Evolutionary conservation across 2,329 filamentous ascomycete species (phyloP), one percentile per base, ranked within the genome.

Genomic region (Fusarium nematophilum): DNA sequence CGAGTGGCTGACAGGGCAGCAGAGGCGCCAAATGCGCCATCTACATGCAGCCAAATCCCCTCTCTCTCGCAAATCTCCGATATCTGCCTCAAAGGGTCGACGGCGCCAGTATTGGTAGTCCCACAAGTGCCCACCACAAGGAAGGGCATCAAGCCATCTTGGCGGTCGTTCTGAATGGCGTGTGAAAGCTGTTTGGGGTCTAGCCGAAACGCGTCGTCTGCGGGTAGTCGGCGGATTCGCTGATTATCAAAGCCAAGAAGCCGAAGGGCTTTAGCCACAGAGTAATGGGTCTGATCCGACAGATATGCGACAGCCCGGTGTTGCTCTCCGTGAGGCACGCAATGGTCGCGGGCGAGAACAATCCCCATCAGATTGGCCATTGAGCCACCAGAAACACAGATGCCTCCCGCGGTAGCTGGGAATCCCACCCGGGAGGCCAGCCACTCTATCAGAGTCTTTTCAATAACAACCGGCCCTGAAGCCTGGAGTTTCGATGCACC

Each of bases 351-450:
- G 1, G 68, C 63, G 2, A 66, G 34, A 3, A 67, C 52, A 13
- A 70, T 58, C 1, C 56, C 68, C 48, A 65, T 62, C 26, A 70
- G 14, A 33, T 70, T 70, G 15, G 63, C 68, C 54, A 70, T 67
- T n/a, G 64, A 66, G 5, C 66, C 68, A 3, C 66, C 68, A 1
- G 67, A 70, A 7, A 70, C 66, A 21, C 53, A 68, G 9, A 69
- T 40, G 1, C 68, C 63, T 0, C 67, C 67, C 3, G 65, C 46
- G 10, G 61, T 66, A 1, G 38, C 23, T 0, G 59, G 62, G 4
- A 70, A 59, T 0, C 65, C 65, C 6, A 60, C 57, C 10, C 39
- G 40, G 1, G 43, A 36, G 0, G 65, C 63, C 2, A 70, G 27
- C 67, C 67, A 70, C 17, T 59, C 56, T 3, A 68, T 61, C 36